Conservation (phyloP, 2,329 filamentous ascomycete species). For the Venturia nashicola region DNA sequence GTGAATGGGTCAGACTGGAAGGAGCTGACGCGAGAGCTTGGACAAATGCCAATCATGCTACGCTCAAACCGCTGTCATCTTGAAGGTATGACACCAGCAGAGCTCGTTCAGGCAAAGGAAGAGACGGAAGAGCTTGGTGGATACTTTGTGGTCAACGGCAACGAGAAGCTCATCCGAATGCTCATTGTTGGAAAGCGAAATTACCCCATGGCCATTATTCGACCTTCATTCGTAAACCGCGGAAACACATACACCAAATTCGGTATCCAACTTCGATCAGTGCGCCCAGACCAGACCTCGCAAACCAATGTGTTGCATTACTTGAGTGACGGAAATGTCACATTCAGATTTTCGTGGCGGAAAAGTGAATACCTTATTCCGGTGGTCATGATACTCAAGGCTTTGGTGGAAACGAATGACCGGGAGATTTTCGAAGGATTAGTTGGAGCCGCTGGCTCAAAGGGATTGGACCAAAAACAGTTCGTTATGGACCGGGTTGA, state of each 20-base stretch:
- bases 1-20: constrained; percentile 79
- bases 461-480: constrained; percentile 67
- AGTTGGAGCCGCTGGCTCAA: constrained; percentile 63
- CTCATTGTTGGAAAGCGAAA: constrained; percentile 84
- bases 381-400: constrained; percentile 93
- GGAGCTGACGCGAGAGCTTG: constrained; percentile 74
- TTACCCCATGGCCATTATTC: constrained; percentile 87
- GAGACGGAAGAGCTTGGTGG: constrained; percentile 93
- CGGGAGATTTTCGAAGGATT: constrained; percentile 92
- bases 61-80: constrained; percentile 86
- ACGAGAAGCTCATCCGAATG: constrained; percentile 91
- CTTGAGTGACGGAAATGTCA: constrained; percentile 88
- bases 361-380: constrained; percentile 97
- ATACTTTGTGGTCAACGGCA: constrained; percentile 96
- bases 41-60: constrained; percentile 85
- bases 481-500: constrained; percentile 94
- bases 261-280: constrained; percentile 82
- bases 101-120: constrained; percentile 78
- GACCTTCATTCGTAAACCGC: constrained; percentile 79
- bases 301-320: constrained; percentile 97
- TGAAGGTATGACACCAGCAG: constrained; percentile 68
- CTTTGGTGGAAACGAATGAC: constrained; percentile 89
- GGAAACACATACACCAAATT: constrained; percentile 79
- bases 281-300: constrained; percentile 93
- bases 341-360: constrained; percentile 93